A percentile compares a stretch with the other conserved stretches of the same genome.
Conservation (phyloP, 2,329 filamentous ascomycete species). For the Clonostachys rosea region DNA sequence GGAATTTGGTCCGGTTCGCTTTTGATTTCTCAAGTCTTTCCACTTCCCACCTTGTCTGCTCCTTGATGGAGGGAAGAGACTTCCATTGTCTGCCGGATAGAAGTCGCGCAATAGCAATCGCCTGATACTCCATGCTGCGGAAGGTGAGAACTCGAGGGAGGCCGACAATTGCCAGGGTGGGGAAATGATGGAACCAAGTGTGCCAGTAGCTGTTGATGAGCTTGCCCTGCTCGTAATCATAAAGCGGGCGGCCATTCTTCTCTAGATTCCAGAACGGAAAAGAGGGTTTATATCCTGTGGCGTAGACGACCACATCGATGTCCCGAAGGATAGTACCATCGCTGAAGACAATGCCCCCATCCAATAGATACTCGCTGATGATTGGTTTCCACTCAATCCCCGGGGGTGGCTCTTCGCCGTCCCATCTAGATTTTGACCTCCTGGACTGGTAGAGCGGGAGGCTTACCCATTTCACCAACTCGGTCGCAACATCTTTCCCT, state of each 20-base stretch:
- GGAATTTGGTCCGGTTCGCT: conserved; percentile 35
- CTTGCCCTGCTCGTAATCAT: conserved; percentile 39
- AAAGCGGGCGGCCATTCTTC: conserved; percentile 39
- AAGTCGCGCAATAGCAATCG: conserved; percentile 43
- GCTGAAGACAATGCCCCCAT: conserved; percentile 36
- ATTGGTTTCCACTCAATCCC: conserved; percentile 51
- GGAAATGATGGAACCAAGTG: conserved; percentile 43
- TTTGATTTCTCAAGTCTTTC: conserved; percentile 21
- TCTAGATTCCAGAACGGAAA: conserved; percentile 43
- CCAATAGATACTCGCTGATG: conserved; percentile 34
- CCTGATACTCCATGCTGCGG: conserved; percentile 51
- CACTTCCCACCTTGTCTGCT: conserved; percentile 41
- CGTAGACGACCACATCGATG: conserved; percentile 33
- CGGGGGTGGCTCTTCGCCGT: conserved; percentile 36
- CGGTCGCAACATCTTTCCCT: conserved; percentile 30
- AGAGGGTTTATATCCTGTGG: conserved; percentile 35
- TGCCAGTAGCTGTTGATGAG: conserved; percentile 43
- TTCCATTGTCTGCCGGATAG: conserved; percentile 33
- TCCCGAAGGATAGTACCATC: conserved; percentile 26
- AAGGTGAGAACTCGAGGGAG: conserved; percentile 47
- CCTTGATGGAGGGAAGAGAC: conserved; percentile 2
- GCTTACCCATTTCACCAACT: conserved; percentile 25
- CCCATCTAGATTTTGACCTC: conserved; percentile 42
- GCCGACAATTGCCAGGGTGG: conserved; percentile 45
- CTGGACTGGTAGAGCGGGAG: conserved; percentile 47